A percentile compares a stretch with the other conserved stretches of the same genome.
These are phyloP conservation scores for Rhodofomes roseus DNA, from an alignment of 1,284 basidiomycete species.

Conservation along the genomic window DNA sequence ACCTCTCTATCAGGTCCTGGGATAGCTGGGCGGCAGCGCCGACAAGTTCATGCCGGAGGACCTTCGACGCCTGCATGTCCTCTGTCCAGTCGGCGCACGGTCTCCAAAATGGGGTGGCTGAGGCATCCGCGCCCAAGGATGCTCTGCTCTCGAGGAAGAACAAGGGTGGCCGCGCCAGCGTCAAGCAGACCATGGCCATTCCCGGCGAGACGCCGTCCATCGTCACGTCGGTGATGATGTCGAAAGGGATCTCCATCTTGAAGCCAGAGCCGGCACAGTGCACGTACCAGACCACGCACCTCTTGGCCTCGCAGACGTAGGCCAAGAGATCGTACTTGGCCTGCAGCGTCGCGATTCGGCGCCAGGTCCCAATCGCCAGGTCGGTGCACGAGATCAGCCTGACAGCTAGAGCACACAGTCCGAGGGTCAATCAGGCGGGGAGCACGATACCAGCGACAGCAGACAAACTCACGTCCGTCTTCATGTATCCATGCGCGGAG, in stretches of 20 bases:
- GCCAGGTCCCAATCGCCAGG: constrained; percentile 73
- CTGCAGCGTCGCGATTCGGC: constrained; percentile 55
- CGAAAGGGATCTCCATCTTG: constrained; percentile 80
- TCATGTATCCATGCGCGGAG: constrained; percentile 67
- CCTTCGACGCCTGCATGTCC: constrained; percentile 61
- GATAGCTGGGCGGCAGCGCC: constrained; percentile 62
- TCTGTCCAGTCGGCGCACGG: constrained; percentile 76
- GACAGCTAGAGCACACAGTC: constrained; percentile 44
- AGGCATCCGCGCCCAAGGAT: constrained; percentile 28
- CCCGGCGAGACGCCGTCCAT: constrained; percentile 55
- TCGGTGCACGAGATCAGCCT: constrained; percentile 73
- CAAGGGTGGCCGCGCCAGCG: constrained; percentile 58
- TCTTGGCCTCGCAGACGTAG: constrained; percentile 64
- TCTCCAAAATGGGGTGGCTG: constrained; percentile 52
- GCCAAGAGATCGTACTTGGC: constrained; percentile 66
- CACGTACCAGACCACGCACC: constrained; percentile 74
- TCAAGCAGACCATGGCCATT: constrained; percentile 55
- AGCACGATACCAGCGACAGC: background rate
- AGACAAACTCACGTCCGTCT: constrained; percentile 52
- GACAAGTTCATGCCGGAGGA: constrained; percentile 62
- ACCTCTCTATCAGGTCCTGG: constrained; percentile 48
- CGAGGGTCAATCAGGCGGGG: constrained; percentile 8
- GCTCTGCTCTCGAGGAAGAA: constrained; percentile 60
- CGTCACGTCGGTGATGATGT: constrained; percentile 52
- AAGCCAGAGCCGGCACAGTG: constrained; percentile 67